phyloP scores from a whole-genome alignment of 495 filamentous ascomycete genomes.

The Penicillium angulare region DNA sequence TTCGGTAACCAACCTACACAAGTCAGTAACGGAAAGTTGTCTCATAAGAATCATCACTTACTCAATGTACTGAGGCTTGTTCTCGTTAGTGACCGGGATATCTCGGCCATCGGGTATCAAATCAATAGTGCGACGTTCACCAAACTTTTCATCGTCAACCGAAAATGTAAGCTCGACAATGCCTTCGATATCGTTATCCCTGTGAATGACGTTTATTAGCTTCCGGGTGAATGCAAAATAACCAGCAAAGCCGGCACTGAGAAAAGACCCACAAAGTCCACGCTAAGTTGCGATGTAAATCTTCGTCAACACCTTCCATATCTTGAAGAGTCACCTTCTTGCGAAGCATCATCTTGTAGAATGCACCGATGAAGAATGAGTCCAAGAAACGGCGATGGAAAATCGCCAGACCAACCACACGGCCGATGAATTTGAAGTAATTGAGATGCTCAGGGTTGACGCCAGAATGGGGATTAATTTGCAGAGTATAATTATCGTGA shows the following conservation, averaged over 20 bases:
- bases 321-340: conserved; percentile 90
- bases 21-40: background rate
- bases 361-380: conserved; percentile 98
- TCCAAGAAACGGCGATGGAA: conserved; percentile 98
- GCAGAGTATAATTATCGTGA: conserved; percentile 99
- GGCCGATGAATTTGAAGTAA: conserved; percentile 99
- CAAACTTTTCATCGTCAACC: conserved; percentile 96
- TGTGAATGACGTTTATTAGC: conserved; percentile 30
- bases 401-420: conserved; percentile 95
- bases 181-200: conserved; percentile 91
- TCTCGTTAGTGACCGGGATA: conserved; percentile 94
- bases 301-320: conserved; percentile 98
- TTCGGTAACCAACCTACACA: conserved; percentile 78
- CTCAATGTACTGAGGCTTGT: conserved; percentile 94
- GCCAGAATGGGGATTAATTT: conserved; percentile 99
- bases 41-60: conserved; percentile 38
- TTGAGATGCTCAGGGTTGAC: conserved; percentile 99
- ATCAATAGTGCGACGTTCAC: conserved; percentile 87
- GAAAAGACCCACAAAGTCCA: conserved; percentile 74
- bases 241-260: background rate
- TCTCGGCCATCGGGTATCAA: conserved; percentile 87
- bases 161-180: conserved; percentile 93
- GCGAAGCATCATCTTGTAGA: conserved; percentile 99
- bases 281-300: conserved; percentile 90
- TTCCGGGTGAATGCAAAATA: background rate